Evolutionary conservation across 176 grass and related monocot species (phyloP), one percentile per base, ranked within the genome.

Genomic region (Cocos nucifera): DNA sequence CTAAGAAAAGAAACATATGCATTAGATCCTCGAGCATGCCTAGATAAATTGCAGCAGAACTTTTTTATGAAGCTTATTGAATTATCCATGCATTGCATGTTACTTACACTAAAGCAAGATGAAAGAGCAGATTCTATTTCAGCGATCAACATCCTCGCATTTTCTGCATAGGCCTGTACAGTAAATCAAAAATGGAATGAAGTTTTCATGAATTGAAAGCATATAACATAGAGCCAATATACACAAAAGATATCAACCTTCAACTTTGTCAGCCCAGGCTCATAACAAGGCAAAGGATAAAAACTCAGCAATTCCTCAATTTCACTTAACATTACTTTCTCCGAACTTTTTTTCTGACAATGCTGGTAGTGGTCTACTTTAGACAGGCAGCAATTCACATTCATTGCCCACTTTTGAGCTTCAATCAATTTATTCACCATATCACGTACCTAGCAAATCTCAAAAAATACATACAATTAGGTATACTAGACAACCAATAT

Each of bases 61-160:
- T 56, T 4, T 77, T 30, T 19, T 14, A 18, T 19, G 17, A 54
- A 28, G 16, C 3, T 16, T 19, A 17, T 25, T 28, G 58, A 20
- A 27, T 28, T 60, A 17, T 27, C 62, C 24, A 62, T 54, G 8
- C 18, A 4, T 63, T 50, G 14, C 27, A 15, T 56, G 49, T 61
- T 49, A 29, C 78, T 95, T 87, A 95, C 90, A 59, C 15, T 84
- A 69, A 62, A 74, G 61, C 32, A 16, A 69, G 86, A 84, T 73
- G 80, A 95, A 75, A 90, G 76, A 6, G 83, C 80, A 61, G 32
- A 53, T 19, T 84, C 75, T 72, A 95, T 76, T 77, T 95, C 77
- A 66, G 23, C 69, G 69, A 84, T 79, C 57, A 95, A 54, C 50
- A 51, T 53, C 71, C 79, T 78, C 64, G 74, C 90, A 75, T 79